These are phyloP conservation scores for Zygosaccharomyces sapae DNA, from an alignment of 1,139 yeast species.

Conservation along the genomic window DNA sequence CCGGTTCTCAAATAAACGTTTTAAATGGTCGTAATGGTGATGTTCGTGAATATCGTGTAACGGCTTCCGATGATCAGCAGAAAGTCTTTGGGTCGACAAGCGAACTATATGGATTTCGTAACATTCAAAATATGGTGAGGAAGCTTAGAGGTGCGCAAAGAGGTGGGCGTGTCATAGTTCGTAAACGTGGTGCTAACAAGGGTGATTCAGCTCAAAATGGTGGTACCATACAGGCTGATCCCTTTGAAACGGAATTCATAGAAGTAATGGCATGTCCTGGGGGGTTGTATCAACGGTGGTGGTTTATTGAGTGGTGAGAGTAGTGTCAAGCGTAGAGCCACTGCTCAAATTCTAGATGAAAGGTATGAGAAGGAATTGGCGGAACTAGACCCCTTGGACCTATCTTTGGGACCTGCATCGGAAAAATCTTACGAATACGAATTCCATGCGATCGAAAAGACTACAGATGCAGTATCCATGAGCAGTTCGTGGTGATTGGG, in stretches of 20 bases:
- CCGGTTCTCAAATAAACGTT: conserved; percentile 28
- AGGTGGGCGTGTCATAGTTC: not conserved
- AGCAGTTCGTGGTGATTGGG: conserved; percentile 27
- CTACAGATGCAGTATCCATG: conserved; percentile 23
- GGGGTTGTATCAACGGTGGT: conserved; percentile 96
- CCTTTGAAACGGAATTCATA: conserved; percentile 70
- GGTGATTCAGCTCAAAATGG: not conserved
- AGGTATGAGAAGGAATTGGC: conserved; percentile 13
- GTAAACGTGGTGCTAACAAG: conserved; percentile 4
- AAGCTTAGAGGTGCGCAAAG: conserved; percentile 43
- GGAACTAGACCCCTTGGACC: conserved; percentile 12
- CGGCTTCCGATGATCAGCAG: conserved; percentile 34
- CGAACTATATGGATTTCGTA: conserved; percentile 85
- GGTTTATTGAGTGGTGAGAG: conserved; percentile 51
- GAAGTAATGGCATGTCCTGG: conserved; percentile 99
- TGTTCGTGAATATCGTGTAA: conserved; percentile 62
- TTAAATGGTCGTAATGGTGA: conserved; percentile 71
- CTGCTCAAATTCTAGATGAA: conserved; percentile 17
- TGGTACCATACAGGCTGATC: conserved; percentile 45
- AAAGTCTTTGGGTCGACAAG: conserved; percentile 59
- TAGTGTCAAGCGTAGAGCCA: conserved; percentile 15
- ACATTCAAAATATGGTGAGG: conserved; percentile 88
- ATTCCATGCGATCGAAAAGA: conserved; percentile 19
- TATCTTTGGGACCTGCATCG: not conserved
- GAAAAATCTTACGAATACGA: conserved; percentile 14